Evolutionary conservation across 495 filamentous ascomycete species (phyloP).

Genomic region (Aspergillus diversus): DNA sequence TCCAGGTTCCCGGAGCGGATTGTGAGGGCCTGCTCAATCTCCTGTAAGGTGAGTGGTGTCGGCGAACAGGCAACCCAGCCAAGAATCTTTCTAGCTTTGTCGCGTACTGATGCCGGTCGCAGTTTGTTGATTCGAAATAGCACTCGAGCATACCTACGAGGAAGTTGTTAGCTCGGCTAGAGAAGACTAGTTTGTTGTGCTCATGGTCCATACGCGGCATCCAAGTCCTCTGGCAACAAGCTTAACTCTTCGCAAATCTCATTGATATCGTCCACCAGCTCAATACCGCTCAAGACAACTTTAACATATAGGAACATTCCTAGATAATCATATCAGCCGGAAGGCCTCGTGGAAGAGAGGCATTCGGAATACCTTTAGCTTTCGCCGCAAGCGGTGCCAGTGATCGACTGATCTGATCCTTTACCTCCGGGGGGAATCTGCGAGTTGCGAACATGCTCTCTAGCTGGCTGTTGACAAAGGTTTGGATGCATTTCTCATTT

Average conservation of each 20-base stretch:
- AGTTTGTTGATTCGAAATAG: not conserved
- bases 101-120: not conserved
- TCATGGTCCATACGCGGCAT: constrained; percentile 4
- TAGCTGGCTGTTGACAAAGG: not conserved
- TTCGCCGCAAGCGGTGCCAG: not conserved
- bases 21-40: constrained; percentile 4
- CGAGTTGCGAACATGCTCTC: not conserved
- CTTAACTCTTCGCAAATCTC: constrained; percentile 2
- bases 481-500: constrained; percentile 2
- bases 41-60: not conserved
- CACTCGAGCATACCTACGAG: not conserved
- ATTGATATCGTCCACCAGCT: not conserved
- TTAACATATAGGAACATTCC: constrained; percentile 12
- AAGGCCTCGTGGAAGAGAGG: not conserved
- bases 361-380: not conserved
- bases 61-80: constrained; percentile 10
- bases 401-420: not conserved
- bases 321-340: not conserved
- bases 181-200: not conserved
- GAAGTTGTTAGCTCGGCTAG: not conserved
- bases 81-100: constrained; percentile 8
- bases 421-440: not conserved
- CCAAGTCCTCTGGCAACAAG: constrained; percentile 6
- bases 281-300: not conserved
- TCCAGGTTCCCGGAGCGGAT: not conserved